Evolutionary conservation across 148 eudicot genomes (phyloP).

Genomic region (Amaranthus hypochondriacus): DNA sequence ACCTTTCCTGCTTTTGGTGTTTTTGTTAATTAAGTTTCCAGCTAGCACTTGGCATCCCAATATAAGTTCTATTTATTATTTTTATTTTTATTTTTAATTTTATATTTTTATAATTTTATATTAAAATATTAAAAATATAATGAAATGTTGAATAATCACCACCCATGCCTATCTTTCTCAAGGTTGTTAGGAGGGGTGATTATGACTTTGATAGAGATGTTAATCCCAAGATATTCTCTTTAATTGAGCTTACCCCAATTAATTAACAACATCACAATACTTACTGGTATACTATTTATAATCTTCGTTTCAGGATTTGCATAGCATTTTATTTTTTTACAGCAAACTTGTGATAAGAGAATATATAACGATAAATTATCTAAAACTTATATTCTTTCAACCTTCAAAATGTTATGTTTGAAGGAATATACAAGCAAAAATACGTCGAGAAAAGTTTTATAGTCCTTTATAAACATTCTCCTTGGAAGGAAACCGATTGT

Average conservation of each 20-base stretch:
- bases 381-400: too few relatives aligned
- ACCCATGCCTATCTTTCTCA: slow-evolving; percentile 16
- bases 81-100: not conserved
- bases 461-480: too few relatives aligned
- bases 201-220: slow-evolving; percentile 4
- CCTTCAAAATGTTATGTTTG: too few relatives aligned
- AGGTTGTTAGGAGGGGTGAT: slow-evolving; percentile 7
- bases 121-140: not conserved
- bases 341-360: too few relatives aligned
- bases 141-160: not conserved
- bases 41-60: slow-evolving; percentile 16
- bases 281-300: too few relatives aligned
- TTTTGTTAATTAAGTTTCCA: slow-evolving; percentile 8
- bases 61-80: not conserved
- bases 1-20: slow-evolving; percentile 1
- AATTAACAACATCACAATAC: not conserved
- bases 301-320: too few relatives aligned
- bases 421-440: too few relatives aligned
- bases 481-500: too few relatives aligned
- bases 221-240: slow-evolving; percentile 7
- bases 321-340: too few relatives aligned
- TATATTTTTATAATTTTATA: not conserved
- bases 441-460: too few relatives aligned
- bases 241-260: not conserved
- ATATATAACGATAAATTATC: too few relatives aligned